These are phyloP conservation scores for Olyra latifolia DNA, from an alignment of 176 grass and related monocot species.

Conservation along the genomic window DNA sequence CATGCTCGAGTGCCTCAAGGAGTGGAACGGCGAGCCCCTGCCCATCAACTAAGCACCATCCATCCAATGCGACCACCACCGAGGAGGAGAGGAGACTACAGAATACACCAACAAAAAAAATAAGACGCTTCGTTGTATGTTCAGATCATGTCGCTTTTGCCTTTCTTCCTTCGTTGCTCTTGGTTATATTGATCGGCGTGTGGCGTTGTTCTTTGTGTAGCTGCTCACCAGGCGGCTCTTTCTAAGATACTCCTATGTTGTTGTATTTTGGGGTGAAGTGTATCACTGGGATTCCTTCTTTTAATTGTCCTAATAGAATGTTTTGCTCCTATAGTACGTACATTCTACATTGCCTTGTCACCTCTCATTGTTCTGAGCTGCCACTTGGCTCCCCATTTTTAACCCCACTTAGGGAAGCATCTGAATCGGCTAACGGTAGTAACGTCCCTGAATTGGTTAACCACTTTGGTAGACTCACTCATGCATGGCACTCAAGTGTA, in stretches of 20 bases:
- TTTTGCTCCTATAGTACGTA: neutral
- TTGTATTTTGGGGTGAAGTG: slow-evolving; percentile 45
- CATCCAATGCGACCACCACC: neutral
- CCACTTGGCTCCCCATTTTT: neutral
- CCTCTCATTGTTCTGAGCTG: neutral
- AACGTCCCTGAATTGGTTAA: neutral
- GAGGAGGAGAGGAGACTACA: slow-evolving; percentile 12
- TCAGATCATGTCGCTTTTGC: slow-evolving; percentile 28
- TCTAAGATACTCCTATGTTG: slow-evolving; percentile 5
- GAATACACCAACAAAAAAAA: slow-evolving; percentile 35
- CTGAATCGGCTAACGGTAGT: neutral
- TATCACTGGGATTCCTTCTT: slow-evolving; percentile 17
- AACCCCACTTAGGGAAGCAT: neutral
- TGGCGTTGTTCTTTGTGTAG: slow-evolving; percentile 38
- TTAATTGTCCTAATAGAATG: slow-evolving; percentile 22
- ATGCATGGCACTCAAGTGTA: neutral
- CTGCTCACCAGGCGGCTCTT: slow-evolving; percentile 25
- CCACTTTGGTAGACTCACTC: neutral
- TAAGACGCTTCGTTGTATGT: slow-evolving; percentile 32
- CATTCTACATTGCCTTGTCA: neutral
- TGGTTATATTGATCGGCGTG: slow-evolving; percentile 36
- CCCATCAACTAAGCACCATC: slow-evolving; percentile 54
- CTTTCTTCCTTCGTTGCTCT: slow-evolving; percentile 30
- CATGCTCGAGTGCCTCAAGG: slow-evolving; percentile 80
- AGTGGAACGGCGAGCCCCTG: slow-evolving; percentile 83